Evolutionary conservation across 2,329 filamentous ascomycete genomes (phyloP), one percentile per base, ranked within the genome.

Genomic region (Fusarium sp.): DNA sequence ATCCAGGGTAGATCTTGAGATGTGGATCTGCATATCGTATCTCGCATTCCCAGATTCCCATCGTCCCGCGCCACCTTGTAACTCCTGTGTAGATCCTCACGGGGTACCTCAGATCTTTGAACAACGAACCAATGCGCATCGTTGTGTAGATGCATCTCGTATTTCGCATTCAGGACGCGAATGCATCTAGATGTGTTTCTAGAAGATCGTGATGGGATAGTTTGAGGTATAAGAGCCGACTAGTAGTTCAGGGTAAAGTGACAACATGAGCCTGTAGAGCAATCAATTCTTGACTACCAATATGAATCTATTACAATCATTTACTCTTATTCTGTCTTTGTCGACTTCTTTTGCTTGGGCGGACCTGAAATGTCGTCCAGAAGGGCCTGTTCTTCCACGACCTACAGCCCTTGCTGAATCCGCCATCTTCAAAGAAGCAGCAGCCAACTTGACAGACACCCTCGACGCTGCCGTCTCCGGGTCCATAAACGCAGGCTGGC

Each of bases 401-500:
- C 79, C 80, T 16, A 75, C 71, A 4, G 55, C 55, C 4, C 58
- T 77, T 6, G 3, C 14, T 8, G 25, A 67, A 0, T 78, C 79
- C 0, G 40, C 74, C 4, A 55, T 67, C 34, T 73, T 83, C 44
- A 63, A 72, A 56, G 50, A 64, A 8, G 80, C 77, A 1, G 71
- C 75, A 0, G 40, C 58, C 9, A 77, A 74, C 14, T 67, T 83
- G 4, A 75, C 75, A 0, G 34, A 67, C 0, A 65, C 64, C 0
- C 67, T 82, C 4, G 63, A 79, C 4, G 69, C 73, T 4, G 79
- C 79, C 0, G 25, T 81, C 0, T 51, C 71, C 0, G 78, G 78
- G 0, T 66, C 73, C 2, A 77, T 80, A 9, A 73, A 72, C 3
- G 76, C 76, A 1, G 80, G 80, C 0, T 82, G 79, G 76, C 65